Percentiles rank a stretch among this genome's conserved stretches.
Evolutionary conservation across 1,284 basidiomycete genomes (phyloP).

Genomic region (Fomes fomentarius): DNA sequence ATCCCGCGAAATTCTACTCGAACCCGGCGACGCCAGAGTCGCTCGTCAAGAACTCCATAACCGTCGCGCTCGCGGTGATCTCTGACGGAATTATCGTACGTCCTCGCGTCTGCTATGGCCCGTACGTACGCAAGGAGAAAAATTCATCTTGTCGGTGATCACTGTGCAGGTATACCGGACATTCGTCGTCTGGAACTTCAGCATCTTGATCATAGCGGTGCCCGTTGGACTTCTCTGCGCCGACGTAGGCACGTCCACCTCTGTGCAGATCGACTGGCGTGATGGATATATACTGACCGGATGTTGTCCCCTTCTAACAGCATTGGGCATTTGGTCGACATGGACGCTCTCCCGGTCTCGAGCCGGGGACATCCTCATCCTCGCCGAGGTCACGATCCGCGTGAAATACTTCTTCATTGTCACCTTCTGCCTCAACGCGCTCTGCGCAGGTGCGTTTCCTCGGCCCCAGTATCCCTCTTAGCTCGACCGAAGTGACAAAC

Average conservation of each 20-base stretch:
- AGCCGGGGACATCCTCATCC: constrained; percentile 1
- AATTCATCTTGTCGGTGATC: no score
- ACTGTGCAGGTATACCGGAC: constrained; percentile 13
- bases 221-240: constrained; percentile 1
- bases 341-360: constrained; percentile 5
- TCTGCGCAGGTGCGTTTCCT: constrained; percentile 5
- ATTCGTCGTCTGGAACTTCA: constrained; percentile 11
- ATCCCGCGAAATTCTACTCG: constrained; percentile 1
- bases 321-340: constrained; percentile 9
- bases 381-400: constrained; percentile 1
- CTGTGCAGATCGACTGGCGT: no score
- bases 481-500: no score
- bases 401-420: constrained; percentile 1
- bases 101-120: no score
- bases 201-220: background rate
- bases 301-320: no score
- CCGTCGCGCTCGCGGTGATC: constrained; percentile 4
- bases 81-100: constrained; percentile 12
- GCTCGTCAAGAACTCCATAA: constrained; percentile 9
- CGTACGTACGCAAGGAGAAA: no score
- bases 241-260: background rate
- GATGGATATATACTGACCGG: no score
- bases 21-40: constrained; percentile 3
- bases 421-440: constrained; percentile 2
- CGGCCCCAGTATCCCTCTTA: no score